These are phyloP conservation scores for Thermochaetoides dissita DNA, from an alignment of 2,329 filamentous ascomycete genomes.

Conservation along the genomic window DNA sequence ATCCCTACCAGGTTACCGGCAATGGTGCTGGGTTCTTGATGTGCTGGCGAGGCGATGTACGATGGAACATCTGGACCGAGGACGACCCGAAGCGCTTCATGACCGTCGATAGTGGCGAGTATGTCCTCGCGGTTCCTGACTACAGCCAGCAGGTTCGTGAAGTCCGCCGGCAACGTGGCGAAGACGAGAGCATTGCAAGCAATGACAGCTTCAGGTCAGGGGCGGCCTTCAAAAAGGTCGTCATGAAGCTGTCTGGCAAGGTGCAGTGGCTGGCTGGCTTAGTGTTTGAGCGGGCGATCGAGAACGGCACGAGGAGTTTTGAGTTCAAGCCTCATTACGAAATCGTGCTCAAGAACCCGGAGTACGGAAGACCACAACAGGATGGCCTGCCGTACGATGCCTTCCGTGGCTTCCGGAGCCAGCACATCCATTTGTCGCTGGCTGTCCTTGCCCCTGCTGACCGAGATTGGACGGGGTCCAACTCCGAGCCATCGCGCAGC, in stretches of 20 bases:
- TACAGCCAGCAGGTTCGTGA: conserved; percentile 77
- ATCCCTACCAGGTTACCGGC: conserved; percentile 86
- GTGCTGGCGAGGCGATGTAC: conserved; percentile 94
- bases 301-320: conserved; percentile 61
- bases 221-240: conserved; percentile 90
- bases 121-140: conserved; percentile 85
- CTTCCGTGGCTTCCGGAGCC: conserved; percentile 90
- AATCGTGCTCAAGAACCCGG: conserved; percentile 69
- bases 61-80: conserved; percentile 69
- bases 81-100: conserved; percentile 88
- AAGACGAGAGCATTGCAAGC: conserved; percentile 45
- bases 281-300: conserved; percentile 77
- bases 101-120: conserved; percentile 90
- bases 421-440: conserved; percentile 91
- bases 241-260: conserved; percentile 96
- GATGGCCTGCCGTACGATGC: conserved; percentile 61
- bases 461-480: conserved; percentile 70
- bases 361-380: conserved; percentile 46
- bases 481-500: conserved; percentile 63
- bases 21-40: conserved; percentile 91
- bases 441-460: conserved; percentile 77
- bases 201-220: conserved; percentile 55
- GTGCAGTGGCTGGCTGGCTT: conserved; percentile 86
- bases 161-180: conserved; percentile 33
- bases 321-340: conserved; percentile 88